A percentile compares a stretch with the other conserved stretches of the same genome.
These are phyloP conservation scores for Metschnikowia proteae DNA, from an alignment of 805 yeast genomes.

Conservation along the genomic window DNA sequence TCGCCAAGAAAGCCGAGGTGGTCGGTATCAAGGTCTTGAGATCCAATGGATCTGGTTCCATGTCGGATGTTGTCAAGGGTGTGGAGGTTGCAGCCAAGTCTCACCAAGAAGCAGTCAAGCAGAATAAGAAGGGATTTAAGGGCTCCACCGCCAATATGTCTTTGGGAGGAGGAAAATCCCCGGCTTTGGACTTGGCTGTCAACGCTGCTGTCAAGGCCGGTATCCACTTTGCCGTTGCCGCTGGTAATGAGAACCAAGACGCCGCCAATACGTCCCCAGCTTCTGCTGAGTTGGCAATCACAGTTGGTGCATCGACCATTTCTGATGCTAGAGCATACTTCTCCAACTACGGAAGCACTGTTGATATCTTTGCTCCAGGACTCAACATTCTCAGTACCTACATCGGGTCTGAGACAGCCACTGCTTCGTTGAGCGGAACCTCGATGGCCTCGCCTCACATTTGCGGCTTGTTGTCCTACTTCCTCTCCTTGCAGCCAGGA, in stretches of 20 bases:
- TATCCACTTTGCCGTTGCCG: slow-evolving; percentile 58
- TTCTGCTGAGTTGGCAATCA: slow-evolving; percentile 51
- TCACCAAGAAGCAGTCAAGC: slow-evolving; percentile 38
- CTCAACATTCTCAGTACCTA: slow-evolving; percentile 57
- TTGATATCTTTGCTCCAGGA: slow-evolving; percentile 55
- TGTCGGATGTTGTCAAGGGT: slow-evolving; percentile 42
- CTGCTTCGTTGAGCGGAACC: slow-evolving; percentile 88
- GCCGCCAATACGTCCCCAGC: slow-evolving; percentile 62
- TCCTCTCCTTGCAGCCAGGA: slow-evolving; percentile 79
- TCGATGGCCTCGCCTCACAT: slow-evolving; percentile 99
- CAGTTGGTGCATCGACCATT: slow-evolving; percentile 48
- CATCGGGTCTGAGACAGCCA: slow-evolving; percentile 70
- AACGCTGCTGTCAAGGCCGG: slow-evolving; percentile 57
- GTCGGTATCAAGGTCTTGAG: slow-evolving; percentile 43
- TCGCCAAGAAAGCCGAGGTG: slow-evolving; percentile 55
- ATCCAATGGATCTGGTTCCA: slow-evolving; percentile 36
- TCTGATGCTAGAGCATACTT: slow-evolving; percentile 47
- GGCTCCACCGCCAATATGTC: slow-evolving; percentile 64
- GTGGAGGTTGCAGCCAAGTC: slow-evolving; percentile 44
- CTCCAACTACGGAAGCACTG: slow-evolving; percentile 53
- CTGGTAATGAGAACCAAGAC: slow-evolving; percentile 59
- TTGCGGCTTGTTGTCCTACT: slow-evolving; percentile 87
- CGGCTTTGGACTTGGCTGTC: slow-evolving; percentile 54
- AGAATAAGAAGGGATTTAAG: slow-evolving; percentile 43
- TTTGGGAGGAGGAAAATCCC: slow-evolving; percentile 55